Percentiles rank a stretch among this genome's conserved stretches.
phyloP scores from a whole-genome alignment of 2,329 filamentous ascomycete species.

The Dichotomopilus funicola region DNA sequence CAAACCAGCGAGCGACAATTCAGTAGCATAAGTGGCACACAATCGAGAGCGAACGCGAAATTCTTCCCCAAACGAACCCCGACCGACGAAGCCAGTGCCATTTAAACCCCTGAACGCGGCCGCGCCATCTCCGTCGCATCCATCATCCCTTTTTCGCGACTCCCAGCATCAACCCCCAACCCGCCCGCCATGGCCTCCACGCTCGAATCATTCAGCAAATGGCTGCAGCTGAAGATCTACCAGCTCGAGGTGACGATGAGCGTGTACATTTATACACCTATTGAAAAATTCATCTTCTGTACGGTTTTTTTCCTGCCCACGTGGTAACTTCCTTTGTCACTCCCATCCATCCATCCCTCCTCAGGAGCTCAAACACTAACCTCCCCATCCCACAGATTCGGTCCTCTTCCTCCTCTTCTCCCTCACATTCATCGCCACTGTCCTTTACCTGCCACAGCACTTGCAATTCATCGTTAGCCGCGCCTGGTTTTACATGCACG shows the following conservation, averaged over 20 bases:
- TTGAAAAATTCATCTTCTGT: slow-evolving; percentile 98
- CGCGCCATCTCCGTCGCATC: not conserved
- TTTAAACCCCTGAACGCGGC: too few relatives aligned
- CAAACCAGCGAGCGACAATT: too few relatives aligned
- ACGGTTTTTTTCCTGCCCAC: slow-evolving; percentile 32
- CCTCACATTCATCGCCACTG: slow-evolving; percentile 77
- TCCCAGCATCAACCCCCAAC: not conserved
- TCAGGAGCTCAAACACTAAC: not conserved
- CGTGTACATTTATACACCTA: slow-evolving; percentile 94
- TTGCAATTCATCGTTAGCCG: slow-evolving; percentile 74
- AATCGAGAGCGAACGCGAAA: not conserved
- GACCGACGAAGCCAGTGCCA: not conserved
- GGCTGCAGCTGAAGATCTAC: slow-evolving; percentile 92
- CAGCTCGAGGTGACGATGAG: slow-evolving; percentile 97
- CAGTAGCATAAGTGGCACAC: too few relatives aligned
- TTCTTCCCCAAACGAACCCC: not conserved
- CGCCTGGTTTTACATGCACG: slow-evolving; percentile 91
- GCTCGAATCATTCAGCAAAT: slow-evolving; percentile 59
- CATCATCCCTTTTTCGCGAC: not conserved
- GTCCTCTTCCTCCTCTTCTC: slow-evolving; percentile 84
- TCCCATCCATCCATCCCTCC: not conserved
- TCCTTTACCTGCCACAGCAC: slow-evolving; percentile 91
- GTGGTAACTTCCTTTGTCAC: too few relatives aligned
- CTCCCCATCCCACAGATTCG: slow-evolving; percentile 54
- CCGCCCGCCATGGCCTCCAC: slow-evolving; percentile 35